Percentiles rank a stretch among this genome's conserved stretches.
Evolutionary conservation across 2,329 filamentous ascomycete species (phyloP).

Genomic region (Nemania sp.): DNA sequence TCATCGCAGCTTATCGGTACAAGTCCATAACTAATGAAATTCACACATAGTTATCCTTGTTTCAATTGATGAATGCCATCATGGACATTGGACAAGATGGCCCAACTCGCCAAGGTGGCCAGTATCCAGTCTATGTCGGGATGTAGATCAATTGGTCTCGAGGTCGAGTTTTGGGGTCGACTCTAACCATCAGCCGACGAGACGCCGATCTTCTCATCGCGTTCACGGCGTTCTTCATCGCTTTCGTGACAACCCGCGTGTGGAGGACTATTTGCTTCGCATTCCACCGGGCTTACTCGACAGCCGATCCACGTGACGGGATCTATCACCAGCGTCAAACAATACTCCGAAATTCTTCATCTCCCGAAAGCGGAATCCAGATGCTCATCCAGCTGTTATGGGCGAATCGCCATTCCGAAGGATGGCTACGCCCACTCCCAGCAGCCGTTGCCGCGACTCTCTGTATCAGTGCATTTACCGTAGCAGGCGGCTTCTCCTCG

Average conservation of each 20-base stretch:
- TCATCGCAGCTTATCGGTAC: no score
- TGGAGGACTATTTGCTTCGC: constrained; percentile 18
- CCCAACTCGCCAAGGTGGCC: not conserved
- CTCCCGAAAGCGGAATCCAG: not conserved
- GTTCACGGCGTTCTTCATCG: constrained; percentile 25
- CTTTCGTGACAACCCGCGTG: constrained; percentile 14
- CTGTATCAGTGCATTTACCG: not conserved
- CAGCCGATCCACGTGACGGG: not conserved
- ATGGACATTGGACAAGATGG: not conserved
- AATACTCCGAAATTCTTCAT: constrained; percentile 20
- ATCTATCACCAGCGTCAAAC: constrained; percentile 25
- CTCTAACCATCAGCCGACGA: constrained; percentile 8
- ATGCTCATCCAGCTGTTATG: not conserved
- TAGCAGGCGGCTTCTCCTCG: constrained; percentile 21
- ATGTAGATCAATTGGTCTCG: constrained; percentile 29
- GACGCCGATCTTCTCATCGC: constrained; percentile 18
- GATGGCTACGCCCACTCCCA: not conserved
- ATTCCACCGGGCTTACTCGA: not conserved
- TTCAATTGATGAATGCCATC: not conserved
- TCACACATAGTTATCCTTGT: not conserved
- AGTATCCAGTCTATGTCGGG: constrained; percentile 8
- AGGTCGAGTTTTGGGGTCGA: constrained; percentile 13
- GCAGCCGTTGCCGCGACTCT: not conserved
- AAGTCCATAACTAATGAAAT: no score
- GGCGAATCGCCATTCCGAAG: not conserved